phyloP scores from a whole-genome alignment of 345 rosid genomes.

The Carallia pectinifolia region DNA sequence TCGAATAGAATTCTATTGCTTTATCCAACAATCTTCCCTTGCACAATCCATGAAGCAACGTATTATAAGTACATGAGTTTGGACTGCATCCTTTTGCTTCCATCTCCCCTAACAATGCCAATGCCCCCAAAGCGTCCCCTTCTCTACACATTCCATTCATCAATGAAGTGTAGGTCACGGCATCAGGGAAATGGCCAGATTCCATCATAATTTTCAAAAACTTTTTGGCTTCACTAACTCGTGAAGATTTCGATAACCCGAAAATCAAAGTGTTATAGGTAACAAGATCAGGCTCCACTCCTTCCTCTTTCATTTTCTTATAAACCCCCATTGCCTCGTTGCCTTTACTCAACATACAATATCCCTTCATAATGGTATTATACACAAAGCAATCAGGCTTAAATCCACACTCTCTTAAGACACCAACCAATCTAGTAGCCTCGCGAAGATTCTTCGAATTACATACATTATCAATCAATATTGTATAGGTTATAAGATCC shows the following conservation, averaged over 20 bases:
- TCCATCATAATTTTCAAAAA: conserved; percentile 60
- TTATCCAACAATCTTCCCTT: conserved; percentile 69
- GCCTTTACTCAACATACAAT: conserved; percentile 65
- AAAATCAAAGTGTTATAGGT: conserved; percentile 87
- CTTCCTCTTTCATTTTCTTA: conserved; percentile 75
- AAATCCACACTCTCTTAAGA: conserved; percentile 52
- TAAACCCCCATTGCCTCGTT: conserved; percentile 66
- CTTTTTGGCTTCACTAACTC: conserved; percentile 71
- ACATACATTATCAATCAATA: conserved; percentile 88
- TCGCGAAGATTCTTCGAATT: conserved; percentile 73
- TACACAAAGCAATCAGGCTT: conserved; percentile 78
- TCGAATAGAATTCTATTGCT: conserved; percentile 58
- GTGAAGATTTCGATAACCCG: conserved; percentile 82
- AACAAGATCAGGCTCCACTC: conserved; percentile 77
- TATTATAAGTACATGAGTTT: conserved; percentile 68
- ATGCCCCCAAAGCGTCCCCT: conserved; percentile 61
- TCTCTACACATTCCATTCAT: conserved; percentile 97
- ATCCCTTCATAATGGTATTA: conserved; percentile 92
- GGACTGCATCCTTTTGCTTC: conserved; percentile 68
- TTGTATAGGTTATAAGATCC: conserved; percentile 74
- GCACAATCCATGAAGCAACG: conserved; percentile 80
- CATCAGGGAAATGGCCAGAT: conserved; percentile 64
- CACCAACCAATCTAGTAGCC: conserved; percentile 51
- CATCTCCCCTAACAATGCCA: conserved; percentile 74
- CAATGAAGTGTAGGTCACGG: conserved; percentile 69